These are phyloP conservation scores for Globisporangium nunn DNA, from an alignment of 352 stramenopile genomes.

Conservation along the genomic window DNA sequence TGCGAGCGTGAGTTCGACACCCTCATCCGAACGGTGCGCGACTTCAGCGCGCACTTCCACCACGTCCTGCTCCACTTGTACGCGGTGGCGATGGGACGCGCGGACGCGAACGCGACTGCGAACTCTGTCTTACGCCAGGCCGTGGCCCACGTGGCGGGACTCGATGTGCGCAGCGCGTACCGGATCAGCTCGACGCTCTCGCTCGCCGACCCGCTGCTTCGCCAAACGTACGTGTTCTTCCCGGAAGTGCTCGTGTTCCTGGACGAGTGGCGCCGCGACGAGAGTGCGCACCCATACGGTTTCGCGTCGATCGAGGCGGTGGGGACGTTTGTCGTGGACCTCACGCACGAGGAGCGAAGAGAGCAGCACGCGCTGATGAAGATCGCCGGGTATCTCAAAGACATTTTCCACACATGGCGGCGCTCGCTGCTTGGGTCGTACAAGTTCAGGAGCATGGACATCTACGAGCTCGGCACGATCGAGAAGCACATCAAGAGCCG, in stretches of 20 bases:
- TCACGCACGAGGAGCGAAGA: neutral
- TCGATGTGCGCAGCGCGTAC: slow-evolving; percentile 7
- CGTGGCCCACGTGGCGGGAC: neutral
- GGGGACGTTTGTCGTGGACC: slow-evolving; percentile 5
- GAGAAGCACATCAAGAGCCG: slow-evolving; percentile 8
- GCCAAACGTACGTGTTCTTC: slow-evolving; percentile 64
- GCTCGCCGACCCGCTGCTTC: slow-evolving; percentile 18
- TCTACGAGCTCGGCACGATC: slow-evolving; percentile 7
- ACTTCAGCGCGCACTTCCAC: slow-evolving; percentile 32
- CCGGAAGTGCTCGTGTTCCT: slow-evolving; percentile 59
- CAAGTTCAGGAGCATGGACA: slow-evolving; percentile 5
- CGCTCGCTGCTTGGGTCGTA: slow-evolving; percentile 4
- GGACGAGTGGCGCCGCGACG: slow-evolving; percentile 45
- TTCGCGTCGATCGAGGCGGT: slow-evolving; percentile 17
- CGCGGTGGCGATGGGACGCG: slow-evolving; percentile 30
- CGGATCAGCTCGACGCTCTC: neutral
- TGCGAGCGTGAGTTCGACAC: slow-evolving; percentile 22
- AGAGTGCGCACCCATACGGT: slow-evolving; percentile 30
- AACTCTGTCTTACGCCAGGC: slow-evolving; percentile 6
- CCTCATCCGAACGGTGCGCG: slow-evolving; percentile 18
- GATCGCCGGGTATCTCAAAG: slow-evolving; percentile 7
- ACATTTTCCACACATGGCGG: slow-evolving; percentile 11
- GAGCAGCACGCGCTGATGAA: slow-evolving; percentile 1
- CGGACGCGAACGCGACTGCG: slow-evolving; percentile 3
- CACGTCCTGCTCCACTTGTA: slow-evolving; percentile 39